These are phyloP conservation scores for Entophlyctis luteolus DNA, from an alignment of 192 early-diverging fungal species.

Conservation along the genomic window DNA sequence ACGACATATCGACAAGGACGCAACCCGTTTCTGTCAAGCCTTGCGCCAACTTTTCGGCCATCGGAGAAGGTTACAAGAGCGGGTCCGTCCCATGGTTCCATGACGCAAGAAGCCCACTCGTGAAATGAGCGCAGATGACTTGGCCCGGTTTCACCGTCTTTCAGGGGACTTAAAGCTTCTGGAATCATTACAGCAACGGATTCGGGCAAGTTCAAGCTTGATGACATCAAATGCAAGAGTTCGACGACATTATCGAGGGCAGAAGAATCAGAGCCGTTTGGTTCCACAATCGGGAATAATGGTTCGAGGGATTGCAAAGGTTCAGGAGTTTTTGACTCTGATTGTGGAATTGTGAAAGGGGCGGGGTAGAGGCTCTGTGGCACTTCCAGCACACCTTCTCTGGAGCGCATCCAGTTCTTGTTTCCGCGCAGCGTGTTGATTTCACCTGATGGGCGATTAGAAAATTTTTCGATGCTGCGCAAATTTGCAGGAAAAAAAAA, in stretches of 20 bases:
- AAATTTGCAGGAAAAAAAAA: not conserved
- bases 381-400: conserved; percentile 82
- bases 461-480: conserved; percentile 4
- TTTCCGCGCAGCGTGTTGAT: conserved; percentile 98
- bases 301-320: conserved; percentile 59
- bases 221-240: conserved; percentile 53
- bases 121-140: conserved; percentile 85
- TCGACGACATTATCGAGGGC: conserved; percentile 97
- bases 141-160: conserved; percentile 60
- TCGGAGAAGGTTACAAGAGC: conserved; percentile 97
- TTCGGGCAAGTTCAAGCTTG: conserved; percentile 78
- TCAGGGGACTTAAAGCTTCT: conserved; percentile 83
- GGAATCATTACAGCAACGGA: conserved; percentile 99
- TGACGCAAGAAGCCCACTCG: conserved; percentile 93
- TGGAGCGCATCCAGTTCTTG: conserved; percentile 99
- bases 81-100: conserved; percentile 99
- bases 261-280: conserved; percentile 92
- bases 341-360: not conserved
- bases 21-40: conserved; percentile 95
- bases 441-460: conserved; percentile 59
- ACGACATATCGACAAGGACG: conserved; percentile 98
- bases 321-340: no score
- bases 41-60: conserved; percentile 95
- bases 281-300: conserved; percentile 91
- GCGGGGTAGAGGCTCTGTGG: conserved; percentile 11